Percentiles rank a stretch among this genome's conserved stretches.
These are phyloP conservation scores for Hirschioporus abietinus DNA, from an alignment of 768 basidiomycete genomes.

Conservation along the genomic window DNA sequence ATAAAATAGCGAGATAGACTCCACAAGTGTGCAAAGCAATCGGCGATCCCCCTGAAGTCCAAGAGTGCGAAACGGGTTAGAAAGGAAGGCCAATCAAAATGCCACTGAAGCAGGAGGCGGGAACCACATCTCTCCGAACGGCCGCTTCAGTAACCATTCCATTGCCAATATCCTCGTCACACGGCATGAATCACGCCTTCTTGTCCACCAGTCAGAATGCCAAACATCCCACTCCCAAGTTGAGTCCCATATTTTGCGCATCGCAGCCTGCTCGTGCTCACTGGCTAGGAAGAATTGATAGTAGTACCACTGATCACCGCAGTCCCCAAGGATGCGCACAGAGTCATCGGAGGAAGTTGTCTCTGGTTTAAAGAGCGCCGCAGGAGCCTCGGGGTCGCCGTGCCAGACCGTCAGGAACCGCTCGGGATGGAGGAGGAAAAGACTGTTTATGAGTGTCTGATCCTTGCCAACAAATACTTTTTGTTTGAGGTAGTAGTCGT, in stretches of 20 bases:
- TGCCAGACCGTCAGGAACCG: conserved; percentile 41
- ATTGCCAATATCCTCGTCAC: neutral
- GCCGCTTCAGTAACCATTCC: conserved; percentile 2
- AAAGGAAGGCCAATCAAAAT: neutral
- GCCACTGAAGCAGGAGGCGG: neutral
- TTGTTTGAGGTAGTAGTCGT: conserved; percentile 43
- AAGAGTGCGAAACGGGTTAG: too few relatives aligned
- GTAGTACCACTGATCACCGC: conserved; percentile 41
- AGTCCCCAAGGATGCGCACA: conserved; percentile 30
- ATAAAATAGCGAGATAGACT: neutral
- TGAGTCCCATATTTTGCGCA: conserved; percentile 17
- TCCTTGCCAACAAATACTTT: conserved; percentile 53
- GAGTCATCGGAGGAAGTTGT: neutral
- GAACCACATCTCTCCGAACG: conserved; percentile 4
- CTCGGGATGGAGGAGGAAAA: conserved; percentile 40
- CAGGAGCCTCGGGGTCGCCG: conserved; percentile 16
- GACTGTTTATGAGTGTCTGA: conserved; percentile 46
- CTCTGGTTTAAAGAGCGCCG: conserved; percentile 5
- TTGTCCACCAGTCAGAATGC: neutral
- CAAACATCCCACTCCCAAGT: conserved; percentile 10
- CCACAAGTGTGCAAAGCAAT: neutral
- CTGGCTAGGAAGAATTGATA: conserved; percentile 46
- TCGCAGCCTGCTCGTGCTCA: conserved; percentile 16
- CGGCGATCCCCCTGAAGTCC: neutral
- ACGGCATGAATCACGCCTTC: neutral